These are phyloP conservation scores for Rhizophora mangle DNA, from an alignment of 345 rosid genomes.

Conservation along the genomic window DNA sequence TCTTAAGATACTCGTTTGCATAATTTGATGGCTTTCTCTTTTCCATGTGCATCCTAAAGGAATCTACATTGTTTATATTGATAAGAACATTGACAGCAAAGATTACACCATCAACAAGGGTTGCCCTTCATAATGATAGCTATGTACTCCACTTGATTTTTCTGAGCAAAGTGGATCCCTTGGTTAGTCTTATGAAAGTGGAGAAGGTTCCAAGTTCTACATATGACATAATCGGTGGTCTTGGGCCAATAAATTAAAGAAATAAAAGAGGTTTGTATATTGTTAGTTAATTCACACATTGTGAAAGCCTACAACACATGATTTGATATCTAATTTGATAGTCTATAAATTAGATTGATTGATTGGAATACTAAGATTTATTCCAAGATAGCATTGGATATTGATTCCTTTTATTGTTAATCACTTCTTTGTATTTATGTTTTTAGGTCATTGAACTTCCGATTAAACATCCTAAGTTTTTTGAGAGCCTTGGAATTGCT, in stretches of 20 bases:
- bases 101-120: conserved; percentile 88
- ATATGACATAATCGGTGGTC: conserved; percentile 97
- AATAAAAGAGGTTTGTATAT: conserved; percentile 70
- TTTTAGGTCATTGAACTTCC: conserved; percentile 96
- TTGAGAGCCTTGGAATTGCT: conserved; percentile 56
- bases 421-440: conserved; percentile 4
- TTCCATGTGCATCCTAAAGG: conserved; percentile 98
- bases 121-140: conserved; percentile 96
- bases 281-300: not conserved
- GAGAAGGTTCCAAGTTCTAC: conserved; percentile 98
- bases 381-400: not conserved
- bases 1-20: too few relatives aligned
- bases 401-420: conserved; percentile 11
- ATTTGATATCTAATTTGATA: not conserved
- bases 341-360: too few relatives aligned
- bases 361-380: too few relatives aligned
- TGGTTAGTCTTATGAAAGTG: conserved; percentile 98
- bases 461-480: conserved; percentile 71
- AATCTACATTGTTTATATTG: conserved; percentile 91
- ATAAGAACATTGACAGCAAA: conserved; percentile 91
- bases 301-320: not conserved
- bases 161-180: conserved; percentile 93
- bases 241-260: conserved; percentile 75
- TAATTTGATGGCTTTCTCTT: not conserved
- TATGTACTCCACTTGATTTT: conserved; percentile 88